Evolutionary conservation across 805 yeast genomes (phyloP).

Genomic region (Pichia manshurica): DNA sequence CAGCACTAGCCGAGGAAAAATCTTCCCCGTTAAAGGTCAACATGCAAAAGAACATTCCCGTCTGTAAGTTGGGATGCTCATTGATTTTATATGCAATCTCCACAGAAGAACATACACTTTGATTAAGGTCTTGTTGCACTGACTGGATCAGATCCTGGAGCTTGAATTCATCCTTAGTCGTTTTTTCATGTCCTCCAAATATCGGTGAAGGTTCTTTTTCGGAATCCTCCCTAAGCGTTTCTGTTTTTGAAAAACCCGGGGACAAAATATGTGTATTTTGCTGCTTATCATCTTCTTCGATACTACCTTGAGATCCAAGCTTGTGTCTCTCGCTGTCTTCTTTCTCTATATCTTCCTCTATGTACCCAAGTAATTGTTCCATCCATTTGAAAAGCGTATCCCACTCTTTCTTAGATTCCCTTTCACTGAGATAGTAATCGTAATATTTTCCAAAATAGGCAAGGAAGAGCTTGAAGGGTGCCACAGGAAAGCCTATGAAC

Average conservation of each 20-base stretch:
- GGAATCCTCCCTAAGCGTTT: too few relatives aligned
- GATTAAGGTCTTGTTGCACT: constrained; percentile 12
- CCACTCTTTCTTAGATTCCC: neutral
- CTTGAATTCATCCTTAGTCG: neutral
- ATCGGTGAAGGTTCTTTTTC: neutral
- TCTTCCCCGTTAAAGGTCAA: constrained; percentile 1
- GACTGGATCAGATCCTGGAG: constrained; percentile 7
- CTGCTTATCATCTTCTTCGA: too few relatives aligned
- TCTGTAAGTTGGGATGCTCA: constrained; percentile 1
- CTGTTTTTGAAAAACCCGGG: too few relatives aligned
- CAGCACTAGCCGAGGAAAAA: neutral
- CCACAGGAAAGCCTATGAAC: neutral
- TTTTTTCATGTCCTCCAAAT: neutral
- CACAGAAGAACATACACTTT: neutral
- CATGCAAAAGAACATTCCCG: constrained; percentile 6
- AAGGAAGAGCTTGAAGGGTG: constrained; percentile 2
- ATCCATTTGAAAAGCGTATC: constrained; percentile 1
- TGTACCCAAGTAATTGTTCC: constrained; percentile 5
- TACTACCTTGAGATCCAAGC: too few relatives aligned
- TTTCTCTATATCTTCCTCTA: neutral
- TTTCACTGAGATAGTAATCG: neutral
- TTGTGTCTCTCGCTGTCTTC: neutral
- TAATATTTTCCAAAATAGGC: constrained; percentile 9
- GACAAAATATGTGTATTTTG: too few relatives aligned
- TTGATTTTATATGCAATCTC: neutral